Evolutionary conservation across 495 filamentous ascomycete species (phyloP), one percentile per base, ranked within the genome.

Genomic region (Neurospora discreta): DNA sequence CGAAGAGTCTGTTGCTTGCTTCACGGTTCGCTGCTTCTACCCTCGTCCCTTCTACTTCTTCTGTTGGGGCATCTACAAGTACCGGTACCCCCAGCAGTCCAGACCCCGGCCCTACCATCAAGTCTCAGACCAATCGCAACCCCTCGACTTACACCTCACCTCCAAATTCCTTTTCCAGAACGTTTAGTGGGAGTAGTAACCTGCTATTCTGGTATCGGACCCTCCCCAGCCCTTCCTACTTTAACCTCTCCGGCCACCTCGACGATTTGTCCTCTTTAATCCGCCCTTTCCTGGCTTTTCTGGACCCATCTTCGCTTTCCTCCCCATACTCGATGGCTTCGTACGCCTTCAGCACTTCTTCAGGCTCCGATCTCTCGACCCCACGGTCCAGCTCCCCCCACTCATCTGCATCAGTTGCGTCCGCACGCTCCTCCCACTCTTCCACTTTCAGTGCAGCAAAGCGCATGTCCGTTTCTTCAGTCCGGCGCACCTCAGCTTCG

Each of bases 311-410:
- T 65, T 68, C 69, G 68, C 70, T 39, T 69, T 71, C 41, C 71
- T 74, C 74, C 73, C 73, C 72, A 73, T 75, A 74, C 80, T 74
- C 82, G 78, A 87, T 87, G 85, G 84, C 85, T 81, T 85, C 84
- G 74, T 82, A 79, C 78, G 77, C 82, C 68, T 78, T 76, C 74
- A 84, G 78, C 74, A 81, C 77, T 81, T 78, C 76, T 20, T 77
- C 78, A 71, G 80, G 77, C 73, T 85, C 85, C 77, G 86, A 87
- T 75, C 78, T 88, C 74, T 84, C 82, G 71, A 87, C 85, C 30
- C 85, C 86, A 74, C 81, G 85, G 76, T 88, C 86, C 11, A 78
- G 80, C 71, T 88, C 86, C 44, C 85, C 85, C 43, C 52, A 65
- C 15, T 65, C 52, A 7, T 84, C 85, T 5, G 77, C 80, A 9